A percentile compares a stretch with the other conserved stretches of the same genome.
Evolutionary conservation across 768 basidiomycete species (phyloP).

Genomic region (Mrakia gelida): DNA sequence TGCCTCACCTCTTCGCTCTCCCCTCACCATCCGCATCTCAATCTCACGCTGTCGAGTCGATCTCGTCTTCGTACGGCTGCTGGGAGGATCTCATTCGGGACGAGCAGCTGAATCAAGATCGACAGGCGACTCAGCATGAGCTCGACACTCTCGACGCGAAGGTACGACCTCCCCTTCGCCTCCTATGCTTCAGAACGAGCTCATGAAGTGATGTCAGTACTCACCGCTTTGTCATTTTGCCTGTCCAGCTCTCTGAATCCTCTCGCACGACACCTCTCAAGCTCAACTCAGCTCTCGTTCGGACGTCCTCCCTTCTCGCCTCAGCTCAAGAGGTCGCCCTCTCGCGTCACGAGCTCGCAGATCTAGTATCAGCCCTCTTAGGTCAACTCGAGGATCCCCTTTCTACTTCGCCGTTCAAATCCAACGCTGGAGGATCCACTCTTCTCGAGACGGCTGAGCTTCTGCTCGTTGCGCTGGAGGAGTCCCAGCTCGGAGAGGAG

Average conservation of each 20-base stretch:
- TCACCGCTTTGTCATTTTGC: neutral
- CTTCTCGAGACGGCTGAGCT: neutral
- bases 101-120: slow-evolving; percentile 14
- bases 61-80: neutral
- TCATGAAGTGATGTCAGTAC: neutral
- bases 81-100: slow-evolving; percentile 14
- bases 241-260: neutral
- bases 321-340: slow-evolving; percentile 25
- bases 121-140: neutral
- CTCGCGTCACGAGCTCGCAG: slow-evolving; percentile 25
- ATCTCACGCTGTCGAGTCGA: neutral
- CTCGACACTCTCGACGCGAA: neutral
- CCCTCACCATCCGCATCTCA: neutral
- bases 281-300: neutral
- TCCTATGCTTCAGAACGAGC: neutral
- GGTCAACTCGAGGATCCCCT: slow-evolving; percentile 12
- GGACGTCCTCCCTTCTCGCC: slow-evolving; percentile 15
- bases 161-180: neutral
- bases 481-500: slow-evolving; percentile 10
- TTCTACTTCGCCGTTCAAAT: neutral
- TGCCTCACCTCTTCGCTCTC: neutral
- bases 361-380: slow-evolving; percentile 22
- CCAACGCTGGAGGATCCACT: slow-evolving; percentile 12
- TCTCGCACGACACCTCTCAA: neutral
- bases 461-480: slow-evolving; percentile 18